These are phyloP conservation scores for Chlamydomonas asymmetrica DNA, from an alignment of 139 green algal genomes.

Conservation along the genomic window DNA sequence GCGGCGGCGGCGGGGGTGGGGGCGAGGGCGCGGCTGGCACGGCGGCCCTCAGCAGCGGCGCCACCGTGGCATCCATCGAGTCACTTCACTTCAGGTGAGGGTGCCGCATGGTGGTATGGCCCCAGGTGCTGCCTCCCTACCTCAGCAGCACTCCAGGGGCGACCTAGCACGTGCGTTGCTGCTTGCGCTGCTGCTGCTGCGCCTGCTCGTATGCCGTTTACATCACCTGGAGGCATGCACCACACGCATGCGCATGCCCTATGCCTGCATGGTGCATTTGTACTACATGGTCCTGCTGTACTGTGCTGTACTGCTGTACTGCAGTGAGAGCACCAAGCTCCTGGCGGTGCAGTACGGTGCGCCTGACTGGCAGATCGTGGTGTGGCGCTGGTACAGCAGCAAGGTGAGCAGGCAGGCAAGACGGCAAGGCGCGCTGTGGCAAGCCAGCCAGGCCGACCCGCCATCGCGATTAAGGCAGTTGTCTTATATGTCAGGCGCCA, in stretches of 20 bases:
- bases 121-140: too few species aligned
- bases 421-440: too few species aligned
- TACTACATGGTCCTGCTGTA: too few species aligned
- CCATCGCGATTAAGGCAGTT: too few species aligned
- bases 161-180: too few species aligned
- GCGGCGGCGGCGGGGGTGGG: not conserved
- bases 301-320: not conserved
- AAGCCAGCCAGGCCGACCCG: too few species aligned
- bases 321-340: conserved; percentile 47
- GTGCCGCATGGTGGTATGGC: too few species aligned
- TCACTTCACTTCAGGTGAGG: conserved; percentile 22
- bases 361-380: conserved; percentile 29
- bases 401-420: conserved; percentile 35
- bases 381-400: conserved; percentile 49
- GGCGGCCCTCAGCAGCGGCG: not conserved
- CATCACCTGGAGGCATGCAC: not conserved
- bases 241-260: not conserved
- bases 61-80: not conserved
- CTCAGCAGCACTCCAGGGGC: too few species aligned
- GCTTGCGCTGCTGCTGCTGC: too few species aligned
- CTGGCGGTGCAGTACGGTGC: conserved; percentile 35
- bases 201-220: not conserved
- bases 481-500: too few species aligned
- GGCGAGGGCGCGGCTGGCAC: not conserved
- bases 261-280: too few species aligned